A percentile compares a stretch with the other conserved stretches of the same genome.
These are phyloP conservation scores for Fusarium sp. DNA, from an alignment of 2,329 filamentous ascomycete genomes.

Conservation along the genomic window DNA sequence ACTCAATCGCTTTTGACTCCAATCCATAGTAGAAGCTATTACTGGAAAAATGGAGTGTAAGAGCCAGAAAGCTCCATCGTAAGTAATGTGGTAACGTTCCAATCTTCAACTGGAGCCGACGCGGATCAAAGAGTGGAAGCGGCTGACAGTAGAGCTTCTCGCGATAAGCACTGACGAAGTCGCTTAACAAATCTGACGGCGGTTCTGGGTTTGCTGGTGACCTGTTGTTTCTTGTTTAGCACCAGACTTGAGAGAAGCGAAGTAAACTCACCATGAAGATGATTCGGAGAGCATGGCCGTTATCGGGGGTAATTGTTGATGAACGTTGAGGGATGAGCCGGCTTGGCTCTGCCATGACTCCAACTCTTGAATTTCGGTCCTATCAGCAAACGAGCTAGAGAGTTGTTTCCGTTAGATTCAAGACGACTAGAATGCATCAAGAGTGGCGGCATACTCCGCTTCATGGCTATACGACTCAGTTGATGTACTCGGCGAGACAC, in stretches of 20 bases:
- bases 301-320: conserved; percentile 25
- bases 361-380: neutral
- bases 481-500: neutral
- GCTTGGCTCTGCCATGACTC: neutral
- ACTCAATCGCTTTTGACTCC: conserved; percentile 42
- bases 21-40: conserved; percentile 37
- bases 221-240: neutral
- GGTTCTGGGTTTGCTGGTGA: conserved; percentile 37
- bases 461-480: conserved; percentile 7
- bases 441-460: neutral
- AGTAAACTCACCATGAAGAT: conserved; percentile 3
- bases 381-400: neutral
- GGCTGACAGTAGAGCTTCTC: conserved; percentile 43
- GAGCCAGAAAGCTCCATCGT: conserved; percentile 42
- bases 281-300: conserved; percentile 20
- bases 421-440: neutral
- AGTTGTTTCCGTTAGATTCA: neutral
- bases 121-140: conserved; percentile 29
- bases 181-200: neutral
- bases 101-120: conserved; percentile 21
- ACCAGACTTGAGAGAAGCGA: rapidly evolving
- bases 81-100: conserved; percentile 37
- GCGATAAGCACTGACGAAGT: conserved; percentile 29
- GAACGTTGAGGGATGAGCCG: neutral
- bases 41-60: conserved; percentile 25